These are phyloP conservation scores for Paecilomyces fulvus DNA, from an alignment of 2,329 filamentous ascomycete genomes.

Conservation along the genomic window DNA sequence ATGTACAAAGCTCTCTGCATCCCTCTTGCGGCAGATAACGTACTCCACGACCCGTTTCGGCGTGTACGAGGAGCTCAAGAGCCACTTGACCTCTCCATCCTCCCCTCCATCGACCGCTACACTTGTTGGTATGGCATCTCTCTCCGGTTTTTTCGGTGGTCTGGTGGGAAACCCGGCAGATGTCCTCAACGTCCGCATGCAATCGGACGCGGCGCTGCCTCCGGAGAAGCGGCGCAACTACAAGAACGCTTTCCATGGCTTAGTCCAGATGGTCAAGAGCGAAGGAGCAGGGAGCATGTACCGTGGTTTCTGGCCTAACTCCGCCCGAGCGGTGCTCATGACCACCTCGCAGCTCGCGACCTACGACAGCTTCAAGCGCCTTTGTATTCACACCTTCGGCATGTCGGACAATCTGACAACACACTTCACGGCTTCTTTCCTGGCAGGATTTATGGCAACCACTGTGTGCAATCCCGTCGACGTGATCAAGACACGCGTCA, in stretches of 20 bases:
- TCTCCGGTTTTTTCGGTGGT: conserved; percentile 81
- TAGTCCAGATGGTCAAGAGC: conserved; percentile 75
- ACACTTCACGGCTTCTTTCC: conserved; percentile 54
- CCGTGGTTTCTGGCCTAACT: conserved; percentile 62
- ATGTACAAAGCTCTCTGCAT: conserved; percentile 65
- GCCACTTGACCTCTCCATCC: conserved; percentile 48
- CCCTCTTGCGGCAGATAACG: conserved; percentile 84
- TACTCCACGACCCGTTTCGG: conserved; percentile 96
- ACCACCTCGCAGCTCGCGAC: conserved; percentile 55
- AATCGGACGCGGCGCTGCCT: conserved; percentile 78
- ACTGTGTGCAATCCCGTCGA: conserved; percentile 60
- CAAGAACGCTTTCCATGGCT: conserved; percentile 75
- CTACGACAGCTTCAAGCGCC: conserved; percentile 56
- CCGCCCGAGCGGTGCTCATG: conserved; percentile 56
- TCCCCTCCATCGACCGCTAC: conserved; percentile 58
- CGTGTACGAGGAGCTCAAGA: conserved; percentile 89
- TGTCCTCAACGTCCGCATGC: conserved; percentile 97
- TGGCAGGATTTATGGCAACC: conserved; percentile 58
- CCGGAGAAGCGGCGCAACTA: conserved; percentile 72
- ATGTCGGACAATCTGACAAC: conserved; percentile 50
- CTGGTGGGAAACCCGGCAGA: conserved; percentile 90
- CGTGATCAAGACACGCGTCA: conserved; percentile 59
- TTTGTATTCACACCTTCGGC: conserved; percentile 43
- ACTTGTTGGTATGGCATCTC: conserved; percentile 74
- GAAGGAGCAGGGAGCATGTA: conserved; percentile 73